Conservation (phyloP, 1,284 basidiomycete genomes). For the Hemileccinum hortonii region DNA sequence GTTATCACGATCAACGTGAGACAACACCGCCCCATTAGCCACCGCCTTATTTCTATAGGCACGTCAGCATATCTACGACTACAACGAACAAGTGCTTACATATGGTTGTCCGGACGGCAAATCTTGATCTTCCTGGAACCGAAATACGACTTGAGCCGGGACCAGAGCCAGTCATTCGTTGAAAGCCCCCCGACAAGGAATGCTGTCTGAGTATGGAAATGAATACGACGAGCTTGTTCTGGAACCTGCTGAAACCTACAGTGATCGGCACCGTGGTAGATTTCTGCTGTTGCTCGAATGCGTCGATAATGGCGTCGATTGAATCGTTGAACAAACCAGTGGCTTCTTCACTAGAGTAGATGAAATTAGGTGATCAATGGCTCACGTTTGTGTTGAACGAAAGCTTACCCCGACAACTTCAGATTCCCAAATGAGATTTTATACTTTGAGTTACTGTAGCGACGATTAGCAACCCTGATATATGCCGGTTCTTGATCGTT, state of each 20-base stretch:
- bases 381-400: no score
- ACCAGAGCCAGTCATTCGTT: conserved; percentile 45
- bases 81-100: conserved; percentile 3
- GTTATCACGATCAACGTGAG: conserved; percentile 41
- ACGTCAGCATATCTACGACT: background rate
- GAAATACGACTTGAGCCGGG: conserved; percentile 32
- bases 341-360: conserved; percentile 40
- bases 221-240: background rate
- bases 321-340: conserved; percentile 45
- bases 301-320: conserved; percentile 19
- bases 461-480: background rate
- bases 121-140: conserved; percentile 15
- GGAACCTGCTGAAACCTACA: conserved; percentile 16
- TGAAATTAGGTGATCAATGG: conserved; percentile 19
- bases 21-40: conserved; percentile 50
- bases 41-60: conserved; percentile 48
- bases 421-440: conserved; percentile 8
- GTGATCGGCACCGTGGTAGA: conserved; percentile 25
- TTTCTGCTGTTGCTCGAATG: conserved; percentile 34
- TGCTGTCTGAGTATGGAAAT: conserved; percentile 12
- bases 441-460: background rate
- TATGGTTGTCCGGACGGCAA: conserved; percentile 17
- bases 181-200: conserved; percentile 43
- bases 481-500: background rate
- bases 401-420: conserved; percentile 14